A percentile compares a stretch with the other conserved stretches of the same genome.
These are phyloP conservation scores for Wickerhamomyces silvicola DNA, from an alignment of 805 yeast species.

Conservation along the genomic window DNA sequence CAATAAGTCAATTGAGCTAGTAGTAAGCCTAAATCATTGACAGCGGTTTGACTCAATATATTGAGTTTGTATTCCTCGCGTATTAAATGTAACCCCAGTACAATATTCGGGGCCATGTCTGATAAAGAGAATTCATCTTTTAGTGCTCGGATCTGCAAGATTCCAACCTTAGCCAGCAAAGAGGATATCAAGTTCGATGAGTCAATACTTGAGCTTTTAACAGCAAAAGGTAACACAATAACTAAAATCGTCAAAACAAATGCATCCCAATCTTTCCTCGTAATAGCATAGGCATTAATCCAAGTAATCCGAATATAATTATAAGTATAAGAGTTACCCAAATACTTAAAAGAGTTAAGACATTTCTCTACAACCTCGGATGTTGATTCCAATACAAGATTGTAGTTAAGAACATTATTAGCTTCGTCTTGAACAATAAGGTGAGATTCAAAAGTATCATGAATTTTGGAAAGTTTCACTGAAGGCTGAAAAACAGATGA, in stretches of 20 bases:
- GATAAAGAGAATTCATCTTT: constrained; percentile 31
- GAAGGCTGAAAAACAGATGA: constrained; percentile 27
- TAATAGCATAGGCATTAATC: constrained; percentile 47
- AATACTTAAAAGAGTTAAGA: constrained; percentile 42
- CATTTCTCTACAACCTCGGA: constrained; percentile 37
- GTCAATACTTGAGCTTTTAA: constrained; percentile 15
- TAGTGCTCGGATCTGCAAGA: constrained; percentile 16
- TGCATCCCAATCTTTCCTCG: constrained; percentile 52
- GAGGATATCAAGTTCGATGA: constrained; percentile 9
- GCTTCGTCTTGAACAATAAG: constrained; percentile 6
- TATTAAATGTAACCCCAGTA: constrained; percentile 64
- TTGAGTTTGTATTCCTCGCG: constrained; percentile 71
- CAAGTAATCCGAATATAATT: constrained; percentile 58
- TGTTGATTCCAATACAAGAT: constrained; percentile 39
- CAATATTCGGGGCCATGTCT: constrained; percentile 56
- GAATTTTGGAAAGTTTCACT: constrained; percentile 2
- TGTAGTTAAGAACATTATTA: constrained; percentile 19
- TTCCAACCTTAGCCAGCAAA: constrained; percentile 6
- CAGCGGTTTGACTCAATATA: constrained; percentile 31
- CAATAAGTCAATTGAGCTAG: constrained; percentile 56
- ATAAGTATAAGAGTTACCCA: constrained; percentile 52
- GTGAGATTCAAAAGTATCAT: constrained; percentile 12
- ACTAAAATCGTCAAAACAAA: constrained; percentile 47
- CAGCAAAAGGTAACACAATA: constrained; percentile 40
- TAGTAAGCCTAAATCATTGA: constrained; percentile 41